Evolutionary conservation across 2,329 filamentous ascomycete species (phyloP), one percentile per base, ranked within the genome.

Genomic region (Thielaviopsis cerberus): DNA sequence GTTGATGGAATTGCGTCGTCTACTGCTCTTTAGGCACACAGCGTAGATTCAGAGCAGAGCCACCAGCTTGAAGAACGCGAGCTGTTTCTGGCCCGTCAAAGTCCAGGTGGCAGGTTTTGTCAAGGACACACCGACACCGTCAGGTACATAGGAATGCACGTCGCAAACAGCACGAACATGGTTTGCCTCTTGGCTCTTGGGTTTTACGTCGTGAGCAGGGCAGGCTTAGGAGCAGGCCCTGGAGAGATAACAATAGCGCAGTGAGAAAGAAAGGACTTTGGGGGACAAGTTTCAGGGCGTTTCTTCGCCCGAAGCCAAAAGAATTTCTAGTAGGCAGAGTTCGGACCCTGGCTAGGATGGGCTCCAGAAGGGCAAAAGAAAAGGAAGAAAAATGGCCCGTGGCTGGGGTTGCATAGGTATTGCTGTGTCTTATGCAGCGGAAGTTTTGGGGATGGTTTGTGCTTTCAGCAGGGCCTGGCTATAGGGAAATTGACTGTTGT

Each of bases 381-480:
- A 13, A 13, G 10, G 17, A 41, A 17, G 5, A 17, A 4, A 17
- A 17, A 41, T 41, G 34, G n/a, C 15, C 11, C n/a, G 54, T 20
- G 57, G 37, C 54, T 54, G 51, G 55, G 59, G 45, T 56, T 57
- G 55, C 59, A 54, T 37, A 53, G 58, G 23, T n/a, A 23, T 22
- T 30, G n/a, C 22, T 48, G 26, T n/a, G 34, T 37, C 24, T 41
- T 41, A 17, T 41, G 34, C 34, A 41, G 34, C 34, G 34, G 34
- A 41, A 6, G 34, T 13, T 41, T 41, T 41, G 30, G 30, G 11
- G 30, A 17, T 41, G 34, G 34, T 41, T 41, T 41, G 34, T 41
- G 34, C 34, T n/a, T 41, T 41, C 15, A 41, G 34, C 34, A 41
- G 34, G 34, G 34, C 15, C 3, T 3, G n/a, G 7, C 34, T 41